A percentile compares a stretch with the other conserved stretches of the same genome.
Conservation (phyloP, 495 filamentous ascomycete species). For the Neurospora sublineolata region DNA sequence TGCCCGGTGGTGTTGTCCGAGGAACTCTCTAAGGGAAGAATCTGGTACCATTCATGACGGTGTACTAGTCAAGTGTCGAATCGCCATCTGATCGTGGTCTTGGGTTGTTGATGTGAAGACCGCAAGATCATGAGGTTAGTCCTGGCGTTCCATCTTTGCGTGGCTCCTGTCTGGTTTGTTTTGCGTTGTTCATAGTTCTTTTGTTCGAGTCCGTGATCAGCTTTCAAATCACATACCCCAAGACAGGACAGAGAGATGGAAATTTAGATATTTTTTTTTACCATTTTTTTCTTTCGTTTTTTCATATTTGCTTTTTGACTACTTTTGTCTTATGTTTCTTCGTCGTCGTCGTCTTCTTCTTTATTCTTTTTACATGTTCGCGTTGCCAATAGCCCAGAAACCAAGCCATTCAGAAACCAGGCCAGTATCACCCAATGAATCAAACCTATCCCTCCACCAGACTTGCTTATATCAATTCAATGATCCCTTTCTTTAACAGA, state of each 20-base stretch:
- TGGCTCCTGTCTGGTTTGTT: too few species aligned
- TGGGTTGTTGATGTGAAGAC: too few species aligned
- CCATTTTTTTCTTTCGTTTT: background rate
- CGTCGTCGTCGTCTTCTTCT: background rate
- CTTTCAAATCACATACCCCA: background rate
- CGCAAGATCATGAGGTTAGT: too few species aligned
- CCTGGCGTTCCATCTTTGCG: too few species aligned
- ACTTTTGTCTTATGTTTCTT: background rate
- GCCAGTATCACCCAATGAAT: background rate
- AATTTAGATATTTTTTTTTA: background rate
- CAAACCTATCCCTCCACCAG: background rate
- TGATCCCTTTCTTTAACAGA: background rate
- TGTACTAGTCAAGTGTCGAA: too few species aligned
- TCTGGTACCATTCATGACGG: too few species aligned
- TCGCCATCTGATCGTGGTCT: too few species aligned
- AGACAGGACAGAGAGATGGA: background rate
- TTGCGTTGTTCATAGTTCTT: background rate
- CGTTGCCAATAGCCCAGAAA: background rate
- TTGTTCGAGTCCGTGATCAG: background rate
- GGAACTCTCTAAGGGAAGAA: too few species aligned
- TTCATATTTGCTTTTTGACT: background rate
- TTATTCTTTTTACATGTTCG: background rate
- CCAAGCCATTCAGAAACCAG: background rate
- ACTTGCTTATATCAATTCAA: background rate
- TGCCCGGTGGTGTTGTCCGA: too few species aligned